These are phyloP conservation scores for Verticillium isaacii DNA, from an alignment of 2,329 filamentous ascomycete species.

Conservation along the genomic window DNA sequence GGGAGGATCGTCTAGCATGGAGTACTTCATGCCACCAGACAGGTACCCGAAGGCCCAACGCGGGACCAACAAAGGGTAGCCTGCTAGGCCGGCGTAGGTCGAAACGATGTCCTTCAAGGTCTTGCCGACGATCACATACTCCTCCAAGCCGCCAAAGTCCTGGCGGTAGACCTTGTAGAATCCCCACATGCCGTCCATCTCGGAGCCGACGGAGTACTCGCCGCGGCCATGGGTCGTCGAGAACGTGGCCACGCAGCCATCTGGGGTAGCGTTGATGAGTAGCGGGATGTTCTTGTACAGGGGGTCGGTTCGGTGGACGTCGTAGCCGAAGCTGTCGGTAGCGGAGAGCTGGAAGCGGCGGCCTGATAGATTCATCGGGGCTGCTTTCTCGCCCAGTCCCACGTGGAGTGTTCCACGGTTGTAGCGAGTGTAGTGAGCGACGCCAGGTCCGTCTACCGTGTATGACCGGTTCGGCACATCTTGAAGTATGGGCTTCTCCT, in stretches of 20 bases:
- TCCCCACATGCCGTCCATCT: conserved; percentile 74
- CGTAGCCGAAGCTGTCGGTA: conserved; percentile 70
- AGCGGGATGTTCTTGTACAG: conserved; percentile 74
- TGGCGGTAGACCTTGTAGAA: conserved; percentile 71
- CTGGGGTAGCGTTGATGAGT: conserved; percentile 61
- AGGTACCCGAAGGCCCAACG: conserved; percentile 72
- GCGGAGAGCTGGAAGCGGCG: conserved; percentile 62
- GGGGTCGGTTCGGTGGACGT: conserved; percentile 65
- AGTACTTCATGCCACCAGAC: conserved; percentile 56
- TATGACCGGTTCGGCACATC: conserved; percentile 66
- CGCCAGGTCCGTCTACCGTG: conserved; percentile 52
- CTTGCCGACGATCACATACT: conserved; percentile 63
- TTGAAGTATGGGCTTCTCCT: conserved; percentile 49
- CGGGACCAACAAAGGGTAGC: conserved; percentile 63
- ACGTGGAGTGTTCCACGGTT: conserved; percentile 60
- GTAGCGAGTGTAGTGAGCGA: conserved; percentile 62
- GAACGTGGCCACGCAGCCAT: conserved; percentile 63
- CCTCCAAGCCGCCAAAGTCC: conserved; percentile 66
- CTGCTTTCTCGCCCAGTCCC: conserved; percentile 67
- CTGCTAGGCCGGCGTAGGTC: conserved; percentile 63
- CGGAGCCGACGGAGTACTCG: conserved; percentile 61
- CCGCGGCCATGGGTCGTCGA: conserved; percentile 62
- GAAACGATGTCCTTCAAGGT: conserved; percentile 62
- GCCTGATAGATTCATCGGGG: conserved; percentile 67
- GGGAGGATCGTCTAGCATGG: conserved; percentile 42